Conservation (phyloP, 31 red algal genomes). For the Endocladia muricata region DNA sequence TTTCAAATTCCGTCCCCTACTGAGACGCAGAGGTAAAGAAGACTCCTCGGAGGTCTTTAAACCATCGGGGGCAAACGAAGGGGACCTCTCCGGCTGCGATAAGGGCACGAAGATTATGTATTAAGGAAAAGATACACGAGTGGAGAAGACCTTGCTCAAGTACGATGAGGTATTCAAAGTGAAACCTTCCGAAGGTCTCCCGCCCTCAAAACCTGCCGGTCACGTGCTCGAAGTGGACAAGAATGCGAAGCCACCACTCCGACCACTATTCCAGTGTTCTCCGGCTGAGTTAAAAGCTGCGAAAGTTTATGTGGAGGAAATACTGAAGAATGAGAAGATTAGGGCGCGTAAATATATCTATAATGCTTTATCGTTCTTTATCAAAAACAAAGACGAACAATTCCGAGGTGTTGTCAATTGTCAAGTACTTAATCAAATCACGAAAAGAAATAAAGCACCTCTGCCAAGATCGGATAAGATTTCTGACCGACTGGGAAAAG, state of each 20-base stretch:
- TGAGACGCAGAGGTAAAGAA: too few species aligned
- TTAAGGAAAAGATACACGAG: too few species aligned
- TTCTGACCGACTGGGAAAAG: background rate
- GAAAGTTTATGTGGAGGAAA: background rate
- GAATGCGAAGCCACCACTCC: background rate
- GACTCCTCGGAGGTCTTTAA: too few species aligned
- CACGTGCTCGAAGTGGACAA: background rate
- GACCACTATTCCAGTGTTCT: background rate
- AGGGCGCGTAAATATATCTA: background rate
- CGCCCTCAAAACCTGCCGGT: background rate
- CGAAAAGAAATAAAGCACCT: background rate
- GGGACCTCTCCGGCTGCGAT: too few species aligned
- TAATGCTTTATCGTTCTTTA: background rate
- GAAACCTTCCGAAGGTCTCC: background rate
- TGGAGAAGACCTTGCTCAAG: too few species aligned
- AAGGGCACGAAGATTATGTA: too few species aligned
- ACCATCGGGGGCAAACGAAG: too few species aligned
- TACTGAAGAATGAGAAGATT: constrained; percentile 10
- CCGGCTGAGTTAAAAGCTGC: constrained; percentile 1
- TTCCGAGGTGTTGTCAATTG: background rate
- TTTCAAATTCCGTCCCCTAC: too few species aligned
- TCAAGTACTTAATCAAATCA: background rate
- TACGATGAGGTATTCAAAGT: constrained; percentile 1
- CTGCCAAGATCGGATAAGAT: background rate
- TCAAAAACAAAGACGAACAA: background rate